phyloP scores from a whole-genome alignment of 2,329 filamentous ascomycete genomes.

The Fonsecaea nubica region DNA sequence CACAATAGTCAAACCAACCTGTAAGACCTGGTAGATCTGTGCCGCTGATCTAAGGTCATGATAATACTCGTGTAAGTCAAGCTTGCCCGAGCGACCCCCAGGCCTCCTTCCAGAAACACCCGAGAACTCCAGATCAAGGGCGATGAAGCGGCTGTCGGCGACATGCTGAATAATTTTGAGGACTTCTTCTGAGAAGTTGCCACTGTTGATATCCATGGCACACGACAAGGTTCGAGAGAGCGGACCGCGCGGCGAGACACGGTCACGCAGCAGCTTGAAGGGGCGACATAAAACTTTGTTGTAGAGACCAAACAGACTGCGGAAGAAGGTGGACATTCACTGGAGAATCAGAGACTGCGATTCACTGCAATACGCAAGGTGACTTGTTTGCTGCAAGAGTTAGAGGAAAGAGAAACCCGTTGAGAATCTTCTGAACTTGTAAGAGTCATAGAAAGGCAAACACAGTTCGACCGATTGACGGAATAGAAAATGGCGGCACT shows the following conservation, averaged over 20 bases:
- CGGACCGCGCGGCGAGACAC: constrained; percentile 3
- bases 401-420: not conserved
- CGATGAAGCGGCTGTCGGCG: constrained; percentile 65
- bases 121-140: constrained; percentile 71
- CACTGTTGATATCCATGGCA: constrained; percentile 39
- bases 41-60: constrained; percentile 66
- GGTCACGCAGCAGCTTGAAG: constrained; percentile 19
- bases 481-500: not conserved
- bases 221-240: constrained; percentile 9
- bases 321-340: constrained; percentile 13
- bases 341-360: not conserved
- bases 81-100: constrained; percentile 43
- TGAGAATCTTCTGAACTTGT: not conserved
- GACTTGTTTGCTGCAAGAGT: not conserved
- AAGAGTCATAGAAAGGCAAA: constrained; percentile 12
- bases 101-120: constrained; percentile 58
- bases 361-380: not conserved
- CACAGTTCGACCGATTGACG: not conserved
- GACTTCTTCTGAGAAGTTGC: constrained; percentile 34
- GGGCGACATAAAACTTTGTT: constrained; percentile 29
- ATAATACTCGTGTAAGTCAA: constrained; percentile 66
- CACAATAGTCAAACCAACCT: constrained; percentile 72
- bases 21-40: constrained; percentile 68
- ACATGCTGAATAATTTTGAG: constrained; percentile 63
- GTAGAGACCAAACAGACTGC: constrained; percentile 19